These are phyloP conservation scores for Jatropha multifida DNA, from an alignment of 441 rosid genomes.

Conservation along the genomic window DNA sequence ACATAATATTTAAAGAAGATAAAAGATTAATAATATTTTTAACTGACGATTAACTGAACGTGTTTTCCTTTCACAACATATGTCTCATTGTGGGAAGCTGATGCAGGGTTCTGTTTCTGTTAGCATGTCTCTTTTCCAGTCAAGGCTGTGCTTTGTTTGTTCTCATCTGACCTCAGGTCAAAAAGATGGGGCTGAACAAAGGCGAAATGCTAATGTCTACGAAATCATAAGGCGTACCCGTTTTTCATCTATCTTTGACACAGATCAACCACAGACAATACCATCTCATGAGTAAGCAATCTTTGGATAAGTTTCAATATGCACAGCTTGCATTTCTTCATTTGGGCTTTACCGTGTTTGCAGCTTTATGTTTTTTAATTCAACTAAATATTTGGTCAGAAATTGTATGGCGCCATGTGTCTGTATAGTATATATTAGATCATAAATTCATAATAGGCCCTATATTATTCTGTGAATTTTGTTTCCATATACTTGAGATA, in stretches of 20 bases:
- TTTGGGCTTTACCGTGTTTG: neutral
- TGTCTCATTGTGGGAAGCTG: constrained; percentile 29
- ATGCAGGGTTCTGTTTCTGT: constrained; percentile 97
- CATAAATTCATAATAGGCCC: neutral
- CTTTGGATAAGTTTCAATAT: constrained; percentile 7
- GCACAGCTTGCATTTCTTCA: neutral
- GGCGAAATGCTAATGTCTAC: constrained; percentile 86
- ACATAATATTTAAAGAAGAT: constrained; percentile 3
- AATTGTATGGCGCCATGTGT: neutral
- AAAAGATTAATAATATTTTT: neutral
- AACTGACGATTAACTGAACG: constrained; percentile 9
- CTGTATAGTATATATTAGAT: neutral
- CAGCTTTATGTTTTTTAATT: neutral
- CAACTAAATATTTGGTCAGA: neutral
- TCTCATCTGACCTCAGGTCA: constrained; percentile 99
- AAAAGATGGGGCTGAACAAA: constrained; percentile 81
- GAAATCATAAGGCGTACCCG: constrained; percentile 81
- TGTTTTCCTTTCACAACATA: constrained; percentile 5
- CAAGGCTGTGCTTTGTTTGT: constrained; percentile 94
- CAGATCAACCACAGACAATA: constrained; percentile 81
- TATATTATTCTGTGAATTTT: neutral
- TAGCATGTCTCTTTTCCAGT: constrained; percentile 92
- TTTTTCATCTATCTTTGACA: constrained; percentile 69
- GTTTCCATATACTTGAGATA: neutral
- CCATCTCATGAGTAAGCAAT: constrained; percentile 85